Base-by-base conservation (phyloP, 305 asterid genomes). In the Andrographis paniculata region DNA sequence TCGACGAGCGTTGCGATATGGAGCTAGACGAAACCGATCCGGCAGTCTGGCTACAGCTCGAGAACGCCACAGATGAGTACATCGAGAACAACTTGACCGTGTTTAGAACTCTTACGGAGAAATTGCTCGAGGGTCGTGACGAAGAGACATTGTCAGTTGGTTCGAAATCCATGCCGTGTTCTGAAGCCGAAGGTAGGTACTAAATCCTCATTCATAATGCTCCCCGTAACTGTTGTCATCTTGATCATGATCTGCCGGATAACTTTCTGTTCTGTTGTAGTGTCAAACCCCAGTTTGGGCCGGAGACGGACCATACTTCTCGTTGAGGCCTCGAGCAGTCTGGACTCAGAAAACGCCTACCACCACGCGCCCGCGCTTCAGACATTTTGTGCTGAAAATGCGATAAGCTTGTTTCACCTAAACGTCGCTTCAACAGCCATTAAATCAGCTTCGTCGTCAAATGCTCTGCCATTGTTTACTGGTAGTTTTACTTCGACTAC, bases 11-110 rank as follows among this genome's bases (percentile, higher is more conserved):
- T 17, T 87, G 97, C 71, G 99, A 72, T 50, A 92, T 92, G 97
- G 99, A 87, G 77, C 74, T 92, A 48, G 99, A 92, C 70, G 99
- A 92, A 64, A 92, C 99, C 53, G 97, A 92, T 65, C 99, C 99
- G 16, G 70, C 93, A 0, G 57, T 77, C 58, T 92, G 97, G 99
- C 60, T 73, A 48, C 87, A 76, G 72, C 69, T 92, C 50, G 99
- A 92, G 75, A 76, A 75, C 20, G 94, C 99, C 42, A 80, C 99
- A 5, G 81, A 81, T 56, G 94, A 87, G 58, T 92, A 79, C 69
- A 82, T 92, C 42, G 64, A 69, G 70, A 71, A 65, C 42, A 81
- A 78, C 63, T 71, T 82, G 27, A 33, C 48, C 15, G 68, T 85
- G 39, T 82, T 92, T 70, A 87, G 79, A 71, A 67, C 58, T 58